Base-by-base conservation (phyloP, 805 yeast species). In the Komagataella kurtzmanii region DNA sequence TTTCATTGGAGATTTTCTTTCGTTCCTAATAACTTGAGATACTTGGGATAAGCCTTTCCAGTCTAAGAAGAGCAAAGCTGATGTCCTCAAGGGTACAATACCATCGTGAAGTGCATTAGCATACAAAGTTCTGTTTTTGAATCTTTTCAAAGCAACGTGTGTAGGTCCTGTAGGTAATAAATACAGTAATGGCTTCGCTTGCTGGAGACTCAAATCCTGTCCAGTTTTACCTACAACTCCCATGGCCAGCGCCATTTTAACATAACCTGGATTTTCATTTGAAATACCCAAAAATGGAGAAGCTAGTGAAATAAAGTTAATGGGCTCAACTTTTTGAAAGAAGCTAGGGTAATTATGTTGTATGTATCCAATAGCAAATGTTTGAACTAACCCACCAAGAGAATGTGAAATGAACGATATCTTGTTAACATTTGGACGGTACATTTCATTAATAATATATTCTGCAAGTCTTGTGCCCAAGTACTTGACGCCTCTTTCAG, bases 161-260 rank as follows among this genome's bases (percentile, higher is more conserved):
- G 91, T 83, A 2, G 90, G 86, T 5, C 85, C 82, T 1, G 84
- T 72, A 0, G 97, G 95, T 3, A 91, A 69, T 23, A 87, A 67
- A 54, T 87, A 80, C 45, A 93, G 67, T 12, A 93, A 65, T 0
- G 97, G 96, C 57, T 75, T 77, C 3, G 66, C 17, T 7, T 71
- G 71, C 45, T 65, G 64, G 45, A 93, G 73, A 1, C 91, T 91
- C 53, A 93, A 69, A 63, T 93, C 99, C 58, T 88, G 83, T 4
- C 99, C 99, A 0, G 97, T 86, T 55, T 79, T 77, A 3, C 99
- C 99, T n/a, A 89, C 82, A 19, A 89, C 73, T 0, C 99, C 99
- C 43, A 90, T 75, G 68, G 83, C 88, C 10, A 93, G 70, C 0
- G 93, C 96, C 49, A 89, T 62, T 54, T 89, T 87, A 12, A 91